Evolutionary conservation across 495 filamentous ascomycete species (phyloP).

Genomic region (Neurospora sp.): DNA sequence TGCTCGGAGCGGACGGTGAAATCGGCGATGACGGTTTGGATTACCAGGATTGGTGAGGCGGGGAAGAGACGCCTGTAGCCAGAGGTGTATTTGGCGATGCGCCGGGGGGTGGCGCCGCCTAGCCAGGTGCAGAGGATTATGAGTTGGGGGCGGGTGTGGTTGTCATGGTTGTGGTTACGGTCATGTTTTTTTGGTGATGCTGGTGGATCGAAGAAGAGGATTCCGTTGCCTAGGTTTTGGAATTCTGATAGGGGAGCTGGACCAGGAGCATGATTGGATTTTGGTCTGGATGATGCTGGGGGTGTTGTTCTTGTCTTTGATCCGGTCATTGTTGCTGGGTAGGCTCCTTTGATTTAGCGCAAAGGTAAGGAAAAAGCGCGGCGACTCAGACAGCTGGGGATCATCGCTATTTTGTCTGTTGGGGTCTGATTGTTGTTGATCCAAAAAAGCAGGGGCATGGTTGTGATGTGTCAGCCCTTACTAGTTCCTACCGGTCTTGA

Average conservation of each 20-base stretch:
- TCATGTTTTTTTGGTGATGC: not conserved
- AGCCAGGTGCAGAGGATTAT: slow-evolving; percentile 39
- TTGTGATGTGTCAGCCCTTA: not conserved
- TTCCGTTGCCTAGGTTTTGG: not conserved
- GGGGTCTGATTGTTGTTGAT: not conserved
- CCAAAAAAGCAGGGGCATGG: not conserved
- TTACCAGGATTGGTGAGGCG: slow-evolving; percentile 23
- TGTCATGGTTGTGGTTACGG: not conserved
- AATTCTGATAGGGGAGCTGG: not conserved
- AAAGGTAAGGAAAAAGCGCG: not conserved
- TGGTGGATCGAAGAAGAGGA: not conserved
- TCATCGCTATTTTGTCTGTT: not conserved
- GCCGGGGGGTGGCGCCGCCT: slow-evolving; percentile 23
- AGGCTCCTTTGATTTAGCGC: not conserved
- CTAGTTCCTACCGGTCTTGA: not conserved
- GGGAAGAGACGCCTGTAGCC: slow-evolving; percentile 34
- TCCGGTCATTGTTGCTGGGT: not conserved
- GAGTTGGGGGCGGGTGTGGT: slow-evolving; percentile 2
- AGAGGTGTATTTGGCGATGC: slow-evolving; percentile 35
- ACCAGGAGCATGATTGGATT: not conserved
- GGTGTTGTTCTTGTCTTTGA: not conserved
- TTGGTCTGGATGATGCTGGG: not conserved
- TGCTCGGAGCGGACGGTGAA: slow-evolving; percentile 6
- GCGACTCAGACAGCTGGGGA: not conserved
- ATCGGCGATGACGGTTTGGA: slow-evolving; percentile 17